Conservation (phyloP, 257 asterid genomes). For the Solanum sejunctum region DNA sequence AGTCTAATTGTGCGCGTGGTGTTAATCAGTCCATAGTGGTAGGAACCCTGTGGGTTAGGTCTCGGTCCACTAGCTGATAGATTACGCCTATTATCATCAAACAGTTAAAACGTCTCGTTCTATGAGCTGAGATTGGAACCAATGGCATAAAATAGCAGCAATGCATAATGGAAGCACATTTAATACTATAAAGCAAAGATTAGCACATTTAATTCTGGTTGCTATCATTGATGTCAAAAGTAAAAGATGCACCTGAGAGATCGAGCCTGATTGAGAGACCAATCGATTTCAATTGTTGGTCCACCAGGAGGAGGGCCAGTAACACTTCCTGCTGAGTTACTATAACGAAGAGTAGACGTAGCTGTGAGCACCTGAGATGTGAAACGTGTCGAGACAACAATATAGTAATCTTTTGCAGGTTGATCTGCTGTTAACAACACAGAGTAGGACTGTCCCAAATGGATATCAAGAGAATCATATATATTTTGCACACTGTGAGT, state of each 20-base stretch:
- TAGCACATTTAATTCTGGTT: background rate
- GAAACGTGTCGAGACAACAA: slow-evolving; percentile 15
- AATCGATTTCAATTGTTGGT: slow-evolving; percentile 16
- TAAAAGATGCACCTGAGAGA: slow-evolving; percentile 8
- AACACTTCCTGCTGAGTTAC: slow-evolving; percentile 14
- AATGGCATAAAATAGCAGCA: background rate
- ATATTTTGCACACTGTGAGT: slow-evolving; percentile 17
- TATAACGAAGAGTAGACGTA: slow-evolving; percentile 15
- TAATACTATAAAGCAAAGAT: background rate
- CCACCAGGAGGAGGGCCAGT: slow-evolving; percentile 23
- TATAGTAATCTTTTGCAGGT: slow-evolving; percentile 17
- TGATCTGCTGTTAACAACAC: slow-evolving; percentile 19
- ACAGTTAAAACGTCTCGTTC: background rate
- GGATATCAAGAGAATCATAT: slow-evolving; percentile 21
- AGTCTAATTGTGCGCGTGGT: slow-evolving; percentile 17
- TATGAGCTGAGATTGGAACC: background rate
- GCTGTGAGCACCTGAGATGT: slow-evolving; percentile 14
- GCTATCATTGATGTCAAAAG: background rate
- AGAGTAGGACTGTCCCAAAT: slow-evolving; percentile 24
- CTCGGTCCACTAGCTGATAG: slow-evolving; percentile 26
- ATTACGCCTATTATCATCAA: slow-evolving; percentile 11
- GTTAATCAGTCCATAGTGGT: slow-evolving; percentile 19
- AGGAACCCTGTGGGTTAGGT: slow-evolving; percentile 26
- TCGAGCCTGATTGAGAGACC: slow-evolving; percentile 23
- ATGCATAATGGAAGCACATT: background rate